These are phyloP conservation scores for Adansonia digitata DNA, from an alignment of 345 rosid species.

Conservation along the genomic window DNA sequence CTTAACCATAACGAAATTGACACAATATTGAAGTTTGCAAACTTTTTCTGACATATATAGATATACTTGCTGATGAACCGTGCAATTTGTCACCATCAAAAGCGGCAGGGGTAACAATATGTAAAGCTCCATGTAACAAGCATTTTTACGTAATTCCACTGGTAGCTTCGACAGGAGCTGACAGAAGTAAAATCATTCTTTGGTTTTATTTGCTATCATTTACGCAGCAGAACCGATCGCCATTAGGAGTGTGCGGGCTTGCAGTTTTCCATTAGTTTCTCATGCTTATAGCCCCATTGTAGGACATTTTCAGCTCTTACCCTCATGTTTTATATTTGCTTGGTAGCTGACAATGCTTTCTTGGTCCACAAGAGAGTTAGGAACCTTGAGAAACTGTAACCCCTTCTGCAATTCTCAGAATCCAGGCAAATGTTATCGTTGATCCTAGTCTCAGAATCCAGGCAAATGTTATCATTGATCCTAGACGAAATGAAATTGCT, in stretches of 20 bases:
- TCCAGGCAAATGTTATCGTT: not conserved
- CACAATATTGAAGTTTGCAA: slow-evolving; percentile 5
- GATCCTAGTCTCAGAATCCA: not conserved
- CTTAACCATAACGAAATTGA: not conserved
- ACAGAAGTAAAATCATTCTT: not conserved
- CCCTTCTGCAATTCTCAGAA: not conserved
- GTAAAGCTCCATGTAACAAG: not conserved
- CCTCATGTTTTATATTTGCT: not conserved
- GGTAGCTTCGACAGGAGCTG: not conserved
- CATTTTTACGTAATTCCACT: not conserved
- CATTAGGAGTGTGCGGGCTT: not conserved
- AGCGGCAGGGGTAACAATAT: not conserved
- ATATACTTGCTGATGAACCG: not conserved
- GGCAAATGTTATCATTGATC: not conserved
- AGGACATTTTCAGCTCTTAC: not conserved
- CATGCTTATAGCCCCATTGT: not conserved
- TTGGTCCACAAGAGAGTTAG: not conserved
- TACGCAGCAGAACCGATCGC: not conserved
- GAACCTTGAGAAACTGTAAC: not conserved
- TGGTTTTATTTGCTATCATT: not conserved
- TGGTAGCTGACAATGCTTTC: not conserved
- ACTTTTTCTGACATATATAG: not conserved
- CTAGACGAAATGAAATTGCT: not conserved
- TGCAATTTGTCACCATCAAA: not conserved
- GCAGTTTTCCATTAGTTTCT: not conserved